Conservation (phyloP, 176 grass and related monocot species). For the Paspalum vaginatum region DNA sequence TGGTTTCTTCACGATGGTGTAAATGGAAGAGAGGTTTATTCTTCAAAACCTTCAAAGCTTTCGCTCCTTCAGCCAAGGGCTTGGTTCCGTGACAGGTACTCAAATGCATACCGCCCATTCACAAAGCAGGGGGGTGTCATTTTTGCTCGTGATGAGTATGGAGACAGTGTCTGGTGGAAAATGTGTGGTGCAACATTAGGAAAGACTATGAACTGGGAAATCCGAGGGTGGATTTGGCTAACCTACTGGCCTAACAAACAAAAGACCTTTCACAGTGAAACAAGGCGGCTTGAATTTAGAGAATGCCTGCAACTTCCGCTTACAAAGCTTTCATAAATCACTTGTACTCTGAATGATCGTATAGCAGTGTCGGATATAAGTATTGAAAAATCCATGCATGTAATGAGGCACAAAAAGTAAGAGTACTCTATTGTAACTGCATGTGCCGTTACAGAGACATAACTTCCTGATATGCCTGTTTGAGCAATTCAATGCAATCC, state of each 20-base stretch:
- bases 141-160: constrained; percentile 86
- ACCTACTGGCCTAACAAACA: constrained; percentile 98
- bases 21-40: constrained; percentile 76
- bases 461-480: constrained; percentile 29
- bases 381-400: constrained; percentile 41
- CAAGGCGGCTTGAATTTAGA: constrained; percentile 71
- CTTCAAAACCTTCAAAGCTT: constrained; percentile 77
- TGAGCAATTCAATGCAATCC: constrained; percentile 34
- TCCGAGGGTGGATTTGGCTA: constrained; percentile 77
- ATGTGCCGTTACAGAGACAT: constrained; percentile 20
- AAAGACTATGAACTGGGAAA: constrained; percentile 80
- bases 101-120: constrained; percentile 65
- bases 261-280: constrained; percentile 73
- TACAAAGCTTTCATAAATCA: constrained; percentile 44
- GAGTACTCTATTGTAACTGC: constrained; percentile 19
- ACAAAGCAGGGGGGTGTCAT: constrained; percentile 80
- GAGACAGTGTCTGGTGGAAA: constrained; percentile 89
- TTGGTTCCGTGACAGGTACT: constrained; percentile 84
- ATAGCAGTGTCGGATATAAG: neutral
- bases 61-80: constrained; percentile 71
- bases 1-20: constrained; percentile 85
- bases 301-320: constrained; percentile 70
- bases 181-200: constrained; percentile 50
- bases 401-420: constrained; percentile 17
- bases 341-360: constrained; percentile 31